Evolutionary conservation across 495 filamentous ascomycete species (phyloP).

Genomic region (Glutinoglossum americanum): DNA sequence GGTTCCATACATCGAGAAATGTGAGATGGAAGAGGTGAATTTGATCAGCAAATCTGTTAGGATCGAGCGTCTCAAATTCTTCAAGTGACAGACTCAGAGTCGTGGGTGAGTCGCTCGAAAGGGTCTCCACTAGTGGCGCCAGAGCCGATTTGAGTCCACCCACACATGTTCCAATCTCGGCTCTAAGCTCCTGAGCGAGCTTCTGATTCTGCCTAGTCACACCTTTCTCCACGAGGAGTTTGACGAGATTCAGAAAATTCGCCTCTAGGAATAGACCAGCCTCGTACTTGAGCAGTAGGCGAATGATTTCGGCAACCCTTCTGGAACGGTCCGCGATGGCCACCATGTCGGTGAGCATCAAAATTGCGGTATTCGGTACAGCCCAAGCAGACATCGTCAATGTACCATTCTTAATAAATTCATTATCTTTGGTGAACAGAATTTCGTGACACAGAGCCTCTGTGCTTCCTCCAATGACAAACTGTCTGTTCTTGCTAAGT

Average conservation of each 20-base stretch:
- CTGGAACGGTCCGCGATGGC: slow-evolving; percentile 12
- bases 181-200: slow-evolving; percentile 13
- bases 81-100: slow-evolving; percentile 3
- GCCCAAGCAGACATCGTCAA: slow-evolving; percentile 15
- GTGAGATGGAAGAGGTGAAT: slow-evolving; percentile 16
- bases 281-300: slow-evolving; percentile 10
- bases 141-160: slow-evolving; percentile 10
- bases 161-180: slow-evolving; percentile 10
- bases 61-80: slow-evolving; percentile 14
- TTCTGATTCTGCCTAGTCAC: slow-evolving; percentile 14
- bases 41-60: slow-evolving; percentile 14
- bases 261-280: slow-evolving; percentile 14
- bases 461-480: slow-evolving; percentile 13
- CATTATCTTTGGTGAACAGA: slow-evolving; percentile 12
- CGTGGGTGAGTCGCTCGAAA: slow-evolving; percentile 4
- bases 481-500: slow-evolving; percentile 9
- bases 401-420: slow-evolving; percentile 12
- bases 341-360: slow-evolving; percentile 13
- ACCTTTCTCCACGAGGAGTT: slow-evolving; percentile 15
- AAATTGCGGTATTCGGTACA: slow-evolving; percentile 13
- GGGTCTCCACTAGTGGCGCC: slow-evolving; percentile 3
- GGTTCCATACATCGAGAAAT: slow-evolving; percentile 14
- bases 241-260: slow-evolving; percentile 14
- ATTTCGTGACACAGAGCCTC: slow-evolving; percentile 18
- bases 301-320: slow-evolving; percentile 12